Base-by-base conservation (phyloP, 2,329 filamentous ascomycete species). In the Penicillium hesseltinei region DNA sequence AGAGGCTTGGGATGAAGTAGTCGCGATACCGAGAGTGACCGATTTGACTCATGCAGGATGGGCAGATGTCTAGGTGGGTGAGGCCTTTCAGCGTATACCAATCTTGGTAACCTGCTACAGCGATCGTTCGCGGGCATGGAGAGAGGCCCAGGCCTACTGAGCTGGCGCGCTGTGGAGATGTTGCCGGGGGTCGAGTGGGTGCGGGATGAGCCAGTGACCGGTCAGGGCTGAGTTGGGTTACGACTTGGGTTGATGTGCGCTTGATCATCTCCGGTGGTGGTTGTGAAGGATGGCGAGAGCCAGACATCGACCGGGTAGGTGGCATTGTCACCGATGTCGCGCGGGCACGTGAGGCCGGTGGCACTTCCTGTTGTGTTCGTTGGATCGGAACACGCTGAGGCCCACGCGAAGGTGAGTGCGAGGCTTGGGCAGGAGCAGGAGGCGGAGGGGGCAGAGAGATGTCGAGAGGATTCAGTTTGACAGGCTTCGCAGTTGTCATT, bases 41-140 rank as follows among this genome's bases (percentile, higher is more conserved):
- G 9, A 91, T 83, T 6, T 82, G 81, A 3, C 82, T 80, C 71
- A 90, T 91, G 75, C 93, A 97, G 13, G 84, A 84, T 0, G 91
- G 90, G 66, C 93, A 97, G 45, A 97, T 88, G 61, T 90, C 85
- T 65, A 97, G 89, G 58, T 84, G 84, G 13, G 86, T 82, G 59
- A 87, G 84, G 15, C 85, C 84, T 4, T 85, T 84, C 5, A 97
- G 79, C 0, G 88, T 92, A 60, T 92, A 86, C 90, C 92, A 97
- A 67, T 94, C 91, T 60, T 88, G 80, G 59, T 87, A 82, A 2
- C 87, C 86, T 10, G 82, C 77, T 13, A 85, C 82, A 11, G 84
- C 83, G 5, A 81, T 77, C 39, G 82, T 84, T 59, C 90, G 82
- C 7, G 87, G 88, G 66, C 92, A 96, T 3, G 86, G 81, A 3